Evolutionary conservation across 2,329 filamentous ascomycete species (phyloP), one percentile per base, ranked within the genome.

Genomic region (Botrytis tulipae): DNA sequence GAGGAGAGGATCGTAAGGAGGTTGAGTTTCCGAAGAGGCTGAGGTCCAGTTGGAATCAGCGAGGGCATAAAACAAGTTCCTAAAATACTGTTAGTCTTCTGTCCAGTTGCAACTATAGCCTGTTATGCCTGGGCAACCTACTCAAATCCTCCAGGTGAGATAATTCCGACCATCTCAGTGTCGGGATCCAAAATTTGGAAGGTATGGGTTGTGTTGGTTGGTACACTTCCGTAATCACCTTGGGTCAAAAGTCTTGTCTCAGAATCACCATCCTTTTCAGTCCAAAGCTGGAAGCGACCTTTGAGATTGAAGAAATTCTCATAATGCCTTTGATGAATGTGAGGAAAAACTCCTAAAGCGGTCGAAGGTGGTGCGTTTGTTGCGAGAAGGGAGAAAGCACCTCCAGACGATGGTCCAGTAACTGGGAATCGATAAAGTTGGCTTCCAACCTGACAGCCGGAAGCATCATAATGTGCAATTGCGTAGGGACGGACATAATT

Each of bases 121-220:
- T 60, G 20, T 60, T 29, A 70, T 44, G 54, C 35, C 14, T 61
- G 68, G 60, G 42, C 62, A 16, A 79, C 78, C 63, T 80, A 82
- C 80, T 86, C 85, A 69, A 86, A 86, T n/a, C 84, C 84, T 46
- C 85, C 84, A 4, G 85, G 85, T 12, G 81, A 79, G 63, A 86
- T 83, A 0, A 85, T 81, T 3, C 85, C 85, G 2, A 83, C 81
- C 77, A 86, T 82, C 75, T 86, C 83, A 7, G 84, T 85, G 75
- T 86, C 83, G 0, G 84, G 84, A 71, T 86, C 84, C 20, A 85
- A 76, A 25, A 86, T 80, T 76, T 85, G 84, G 79, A 86, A 86
- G 4, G 84, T 85, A 74, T 86, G 85, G 1, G 83, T 84, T 1
- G 84, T 85, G 74, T 86, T 83, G 32, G 80, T 79, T 0, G 84